phyloP scores from a whole-genome alignment of 345 rosid genomes.

The Sonneratia caseolaris region DNA sequence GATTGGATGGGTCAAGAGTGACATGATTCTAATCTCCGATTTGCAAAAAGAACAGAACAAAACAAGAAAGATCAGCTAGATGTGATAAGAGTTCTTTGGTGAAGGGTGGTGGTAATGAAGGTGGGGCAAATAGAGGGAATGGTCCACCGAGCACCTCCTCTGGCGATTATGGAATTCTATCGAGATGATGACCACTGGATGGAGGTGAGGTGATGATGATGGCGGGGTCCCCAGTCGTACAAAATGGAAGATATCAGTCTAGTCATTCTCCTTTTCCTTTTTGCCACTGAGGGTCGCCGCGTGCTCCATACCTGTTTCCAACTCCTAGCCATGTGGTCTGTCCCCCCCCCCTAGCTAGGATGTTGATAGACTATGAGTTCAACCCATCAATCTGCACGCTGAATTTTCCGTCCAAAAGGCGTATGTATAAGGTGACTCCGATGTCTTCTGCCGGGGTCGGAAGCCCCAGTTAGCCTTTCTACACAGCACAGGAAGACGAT shows the following conservation, averaged over 20 bases:
- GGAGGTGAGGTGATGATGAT: background rate
- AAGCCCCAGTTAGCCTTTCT: background rate
- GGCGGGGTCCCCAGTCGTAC: background rate
- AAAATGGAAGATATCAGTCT: background rate
- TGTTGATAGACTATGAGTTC: too few relatives aligned
- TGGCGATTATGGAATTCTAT: too few relatives aligned
- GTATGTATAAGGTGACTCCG: too few relatives aligned
- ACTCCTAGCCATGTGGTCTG: background rate
- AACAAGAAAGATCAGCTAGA: background rate
- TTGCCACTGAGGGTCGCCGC: conserved; percentile 4
- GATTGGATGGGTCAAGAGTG: background rate
- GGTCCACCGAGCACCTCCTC: too few relatives aligned
- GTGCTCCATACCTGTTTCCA: background rate
- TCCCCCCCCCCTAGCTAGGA: background rate
- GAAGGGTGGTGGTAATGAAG: background rate
- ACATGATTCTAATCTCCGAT: background rate
- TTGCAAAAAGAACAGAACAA: background rate
- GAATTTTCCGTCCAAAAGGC: too few relatives aligned
- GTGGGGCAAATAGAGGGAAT: too few relatives aligned
- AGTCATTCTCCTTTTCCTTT: background rate
- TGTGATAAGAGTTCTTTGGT: too few relatives aligned
- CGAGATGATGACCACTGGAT: background rate
- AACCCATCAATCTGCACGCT: too few relatives aligned
- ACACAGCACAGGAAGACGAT: background rate
- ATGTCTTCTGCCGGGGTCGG: too few relatives aligned